A percentile compares a stretch with the other conserved stretches of the same genome.
These are phyloP conservation scores for Cymbopogon citratus DNA, from an alignment of 176 grass and related monocot genomes.

Conservation along the genomic window DNA sequence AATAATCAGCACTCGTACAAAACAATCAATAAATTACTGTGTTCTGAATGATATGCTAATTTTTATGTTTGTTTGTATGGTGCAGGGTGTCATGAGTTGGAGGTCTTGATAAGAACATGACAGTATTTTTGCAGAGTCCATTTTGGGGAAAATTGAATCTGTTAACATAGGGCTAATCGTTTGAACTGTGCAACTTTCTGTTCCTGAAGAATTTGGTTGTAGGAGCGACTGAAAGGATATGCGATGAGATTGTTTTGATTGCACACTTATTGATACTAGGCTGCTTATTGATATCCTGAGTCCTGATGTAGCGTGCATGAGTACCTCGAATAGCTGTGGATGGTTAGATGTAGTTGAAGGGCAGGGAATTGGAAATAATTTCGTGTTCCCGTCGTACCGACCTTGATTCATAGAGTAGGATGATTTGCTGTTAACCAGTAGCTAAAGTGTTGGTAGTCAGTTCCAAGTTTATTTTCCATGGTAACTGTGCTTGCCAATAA, in stretches of 20 bases:
- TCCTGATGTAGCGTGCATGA: background rate
- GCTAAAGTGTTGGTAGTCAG: background rate
- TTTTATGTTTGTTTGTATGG: background rate
- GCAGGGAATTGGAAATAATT: background rate
- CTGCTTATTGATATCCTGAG: background rate
- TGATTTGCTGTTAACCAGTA: background rate
- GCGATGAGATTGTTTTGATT: background rate
- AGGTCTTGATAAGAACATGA: slow-evolving; percentile 12
- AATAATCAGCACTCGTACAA: background rate
- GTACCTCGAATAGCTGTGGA: background rate
- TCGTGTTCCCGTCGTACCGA: background rate
- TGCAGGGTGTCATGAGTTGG: slow-evolving; percentile 25
- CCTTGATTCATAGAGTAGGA: background rate
- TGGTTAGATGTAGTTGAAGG: background rate
- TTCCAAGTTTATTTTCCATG: background rate
- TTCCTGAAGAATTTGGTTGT: background rate
- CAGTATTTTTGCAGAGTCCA: background rate
- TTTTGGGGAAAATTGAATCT: background rate
- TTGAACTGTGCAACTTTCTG: background rate
- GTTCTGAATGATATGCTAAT: background rate
- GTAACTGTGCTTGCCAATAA: background rate
- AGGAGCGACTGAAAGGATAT: background rate
- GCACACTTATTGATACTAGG: background rate
- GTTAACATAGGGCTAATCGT: slow-evolving; percentile 1
- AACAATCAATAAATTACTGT: background rate